Conservation (phyloP, 192 early-diverging fungal genomes). For the Umbelopsis sp. region DNA sequence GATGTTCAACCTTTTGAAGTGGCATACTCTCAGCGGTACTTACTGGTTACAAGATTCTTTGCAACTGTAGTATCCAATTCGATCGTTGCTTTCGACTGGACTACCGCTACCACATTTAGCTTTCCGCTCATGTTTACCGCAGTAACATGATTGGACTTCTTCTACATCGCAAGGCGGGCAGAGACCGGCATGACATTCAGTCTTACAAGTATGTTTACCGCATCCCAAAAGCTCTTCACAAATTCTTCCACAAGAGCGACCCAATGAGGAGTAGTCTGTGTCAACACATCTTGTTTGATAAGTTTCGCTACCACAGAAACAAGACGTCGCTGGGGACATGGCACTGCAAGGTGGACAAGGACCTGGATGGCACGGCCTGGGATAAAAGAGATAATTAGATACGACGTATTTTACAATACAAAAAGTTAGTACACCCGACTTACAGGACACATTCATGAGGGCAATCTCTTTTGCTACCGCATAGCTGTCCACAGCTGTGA, state of each 20-base stretch:
- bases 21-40: background rate
- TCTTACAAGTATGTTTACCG: constrained; percentile 66
- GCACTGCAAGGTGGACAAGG: constrained; percentile 91
- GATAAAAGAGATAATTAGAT: background rate
- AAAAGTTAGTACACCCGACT: constrained; percentile 20
- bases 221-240: constrained; percentile 74
- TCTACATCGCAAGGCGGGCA: constrained; percentile 63
- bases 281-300: constrained; percentile 74
- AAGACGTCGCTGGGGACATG: constrained; percentile 71
- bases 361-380: constrained; percentile 86
- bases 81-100: constrained; percentile 38
- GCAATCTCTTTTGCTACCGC: constrained; percentile 66
- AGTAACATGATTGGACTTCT: constrained; percentile 67
- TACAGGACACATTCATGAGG: constrained; percentile 77
- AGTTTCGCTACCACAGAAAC: constrained; percentile 79
- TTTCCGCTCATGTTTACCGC: constrained; percentile 59
- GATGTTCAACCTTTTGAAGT: background rate
- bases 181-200: constrained; percentile 68
- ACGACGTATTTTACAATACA: too few species aligned
- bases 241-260: constrained; percentile 68
- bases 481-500: constrained; percentile 85
- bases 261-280: constrained; percentile 64
- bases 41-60: constrained; percentile 50
- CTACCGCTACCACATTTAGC: constrained; percentile 63
- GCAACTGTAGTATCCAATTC: constrained; percentile 56